Evolutionary conservation across 1,139 yeast species (phyloP).

Genomic region (Saccharomyces hybrid): DNA sequence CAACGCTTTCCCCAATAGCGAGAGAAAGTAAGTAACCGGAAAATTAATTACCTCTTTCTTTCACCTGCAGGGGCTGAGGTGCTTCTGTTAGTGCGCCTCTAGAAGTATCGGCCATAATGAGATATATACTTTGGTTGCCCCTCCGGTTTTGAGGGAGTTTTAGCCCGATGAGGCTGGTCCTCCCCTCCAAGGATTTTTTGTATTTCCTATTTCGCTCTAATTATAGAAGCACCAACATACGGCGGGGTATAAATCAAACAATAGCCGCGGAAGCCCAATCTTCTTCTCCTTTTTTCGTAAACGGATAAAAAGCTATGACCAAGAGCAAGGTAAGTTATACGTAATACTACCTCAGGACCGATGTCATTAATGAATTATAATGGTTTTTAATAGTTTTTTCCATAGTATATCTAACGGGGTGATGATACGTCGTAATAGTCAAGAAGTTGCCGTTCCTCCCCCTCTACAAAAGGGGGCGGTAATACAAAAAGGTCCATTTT

Average conservation of each 20-base stretch:
- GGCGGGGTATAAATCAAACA: background rate
- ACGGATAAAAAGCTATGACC: background rate
- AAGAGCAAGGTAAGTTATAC: background rate
- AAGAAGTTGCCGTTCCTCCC: background rate
- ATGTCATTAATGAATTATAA: background rate
- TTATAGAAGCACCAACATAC: background rate
- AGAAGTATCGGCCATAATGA: background rate
- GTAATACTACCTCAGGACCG: background rate
- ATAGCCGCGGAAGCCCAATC: background rate
- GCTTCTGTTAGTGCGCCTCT: background rate
- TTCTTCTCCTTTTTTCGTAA: background rate
- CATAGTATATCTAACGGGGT: background rate
- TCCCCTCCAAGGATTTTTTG: background rate
- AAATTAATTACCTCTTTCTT: constrained; percentile 16
- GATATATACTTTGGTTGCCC: background rate
- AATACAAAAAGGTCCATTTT: background rate
- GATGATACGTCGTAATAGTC: background rate
- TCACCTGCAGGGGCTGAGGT: background rate
- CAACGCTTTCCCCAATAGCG: background rate
- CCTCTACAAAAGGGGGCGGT: too few relatives aligned
- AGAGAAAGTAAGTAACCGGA: constrained; percentile 26
- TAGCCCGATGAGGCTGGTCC: background rate
- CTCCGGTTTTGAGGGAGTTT: background rate
- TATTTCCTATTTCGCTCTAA: background rate
- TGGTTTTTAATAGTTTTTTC: background rate